Evolutionary conservation across 352 stramenopile genomes (phyloP), one percentile per base, ranked within the genome.

Genomic region (Ophiocytium majus): DNA sequence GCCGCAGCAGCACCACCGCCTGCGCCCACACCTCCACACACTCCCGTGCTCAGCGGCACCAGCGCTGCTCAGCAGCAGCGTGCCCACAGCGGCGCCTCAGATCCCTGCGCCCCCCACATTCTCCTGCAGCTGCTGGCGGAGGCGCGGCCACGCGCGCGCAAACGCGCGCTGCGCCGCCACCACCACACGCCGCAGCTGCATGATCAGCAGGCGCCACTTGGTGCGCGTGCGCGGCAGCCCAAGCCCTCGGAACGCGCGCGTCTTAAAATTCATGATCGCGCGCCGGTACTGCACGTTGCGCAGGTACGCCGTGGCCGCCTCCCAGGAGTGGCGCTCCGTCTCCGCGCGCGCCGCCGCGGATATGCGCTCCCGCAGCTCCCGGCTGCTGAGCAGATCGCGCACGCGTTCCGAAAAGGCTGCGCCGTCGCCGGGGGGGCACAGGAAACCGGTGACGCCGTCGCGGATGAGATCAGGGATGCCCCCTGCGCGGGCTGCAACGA

Each of bases 401-500:
- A 90, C 83, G 9, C 35, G 37, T 33, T 79, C 64, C n/a, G 85
- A 31, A 33, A 91, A 90, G 0, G 87, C 81, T 9, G 32, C 79
- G 76, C 79, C 82, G 50, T 91, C 83, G 19, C 86, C 85, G 28
- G 83, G 23, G 0, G 64, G 64, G 31, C 85, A 86, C 34, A 92
- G 78, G 80, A 87, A 89, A 17, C 89, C 89, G 31, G 85, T 91
- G 75, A 89, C 75, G 31, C 84, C 90, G 82, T 95, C 83, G 28
- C 90, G 49, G 63, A 96, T 92, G 63, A 95, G 86, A 82, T 93
- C 89, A 5, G 91, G 85, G 74, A 95, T 91, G 63, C 93, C 93
- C 9, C 93, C 93, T 1, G 92, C 92, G 57, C 86, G 81, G 35
- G 89, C 91, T 10, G 85, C 92, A 1, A 95, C 90, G 49, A 95